Conservation (phyloP, 1,284 basidiomycete species). For the Marasmius tenuissimus region DNA sequence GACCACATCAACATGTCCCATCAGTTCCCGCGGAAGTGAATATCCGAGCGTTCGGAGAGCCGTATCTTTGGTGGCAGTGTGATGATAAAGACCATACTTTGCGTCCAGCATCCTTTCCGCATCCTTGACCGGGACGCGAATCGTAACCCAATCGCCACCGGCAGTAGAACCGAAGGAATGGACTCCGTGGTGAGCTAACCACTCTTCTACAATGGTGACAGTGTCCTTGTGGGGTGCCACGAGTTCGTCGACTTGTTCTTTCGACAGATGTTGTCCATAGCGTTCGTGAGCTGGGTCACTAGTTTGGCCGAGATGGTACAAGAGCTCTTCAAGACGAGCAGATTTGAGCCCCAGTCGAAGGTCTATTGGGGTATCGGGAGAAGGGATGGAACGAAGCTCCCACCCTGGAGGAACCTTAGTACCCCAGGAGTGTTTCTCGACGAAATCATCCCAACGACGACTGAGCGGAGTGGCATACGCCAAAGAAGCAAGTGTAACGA, state of each 20-base stretch:
- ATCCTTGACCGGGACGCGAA: conserved; percentile 51
- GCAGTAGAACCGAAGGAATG: conserved; percentile 30
- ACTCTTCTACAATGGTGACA: conserved; percentile 46
- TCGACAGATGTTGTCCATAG: conserved; percentile 47
- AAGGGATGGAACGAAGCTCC: conserved; percentile 45
- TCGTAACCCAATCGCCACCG: conserved; percentile 54
- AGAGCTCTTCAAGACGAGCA: conserved; percentile 47
- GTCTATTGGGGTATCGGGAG: conserved; percentile 44
- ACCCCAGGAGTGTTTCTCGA: conserved; percentile 57
- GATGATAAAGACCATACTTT: conserved; percentile 55
- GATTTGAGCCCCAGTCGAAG: conserved; percentile 58
- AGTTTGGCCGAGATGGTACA: conserved; percentile 53
- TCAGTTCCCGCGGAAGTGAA: conserved; percentile 51
- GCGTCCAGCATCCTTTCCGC: conserved; percentile 57
- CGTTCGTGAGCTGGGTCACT: conserved; percentile 57
- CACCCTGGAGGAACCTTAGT: conserved; percentile 51
- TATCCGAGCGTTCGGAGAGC: conserved; percentile 51
- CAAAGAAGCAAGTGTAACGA: conserved; percentile 14
- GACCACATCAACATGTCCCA: conserved; percentile 52
- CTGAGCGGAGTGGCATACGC: conserved; percentile 23
- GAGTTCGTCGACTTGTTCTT: conserved; percentile 46
- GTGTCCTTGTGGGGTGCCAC: conserved; percentile 52
- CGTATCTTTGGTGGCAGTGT: conserved; percentile 38
- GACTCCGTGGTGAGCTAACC: conserved; percentile 53
- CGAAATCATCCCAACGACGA: conserved; percentile 51